Evolutionary conservation across 2,329 filamentous ascomycete genomes (phyloP).

Genomic region (Dactylella cylindrospora): DNA sequence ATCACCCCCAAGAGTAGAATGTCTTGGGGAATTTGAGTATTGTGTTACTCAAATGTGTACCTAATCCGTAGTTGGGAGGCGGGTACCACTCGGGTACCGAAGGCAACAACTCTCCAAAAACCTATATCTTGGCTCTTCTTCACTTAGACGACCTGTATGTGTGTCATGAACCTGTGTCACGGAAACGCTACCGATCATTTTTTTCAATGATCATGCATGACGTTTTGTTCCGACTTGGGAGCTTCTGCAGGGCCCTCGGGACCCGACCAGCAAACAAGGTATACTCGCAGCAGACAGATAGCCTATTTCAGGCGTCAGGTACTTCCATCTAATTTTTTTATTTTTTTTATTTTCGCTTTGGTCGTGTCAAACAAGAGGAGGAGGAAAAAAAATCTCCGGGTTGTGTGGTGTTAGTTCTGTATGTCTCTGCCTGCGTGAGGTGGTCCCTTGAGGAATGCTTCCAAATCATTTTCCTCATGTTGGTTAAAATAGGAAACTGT

Average conservation of each 20-base stretch:
- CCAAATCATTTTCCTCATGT: constrained; percentile 30
- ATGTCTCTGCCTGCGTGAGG: background rate
- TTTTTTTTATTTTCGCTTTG: constrained; percentile 4
- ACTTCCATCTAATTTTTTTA: background rate
- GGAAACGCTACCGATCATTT: background rate
- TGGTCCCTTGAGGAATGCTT: constrained; percentile 30
- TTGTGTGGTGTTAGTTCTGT: background rate
- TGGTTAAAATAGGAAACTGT: constrained; percentile 42
- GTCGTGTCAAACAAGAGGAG: background rate
- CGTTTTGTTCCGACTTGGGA: background rate
- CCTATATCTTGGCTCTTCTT: constrained; percentile 3
- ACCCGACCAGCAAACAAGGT: too few species aligned
- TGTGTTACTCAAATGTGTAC: constrained; percentile 8
- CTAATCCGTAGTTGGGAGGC: constrained; percentile 8
- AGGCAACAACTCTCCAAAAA: background rate
- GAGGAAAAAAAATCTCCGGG: constrained; percentile 4
- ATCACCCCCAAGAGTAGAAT: constrained; percentile 1
- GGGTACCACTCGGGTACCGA: constrained; percentile 18
- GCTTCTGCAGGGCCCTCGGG: background rate
- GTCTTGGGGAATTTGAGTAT: constrained; percentile 12
- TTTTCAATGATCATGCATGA: background rate
- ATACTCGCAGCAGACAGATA: too few species aligned
- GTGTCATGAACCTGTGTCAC: background rate
- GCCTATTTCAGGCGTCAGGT: too few species aligned
- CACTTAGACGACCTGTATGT: too few species aligned